phyloP scores from a whole-genome alignment of 305 asterid genomes.

The Rubia tinctorum region DNA sequence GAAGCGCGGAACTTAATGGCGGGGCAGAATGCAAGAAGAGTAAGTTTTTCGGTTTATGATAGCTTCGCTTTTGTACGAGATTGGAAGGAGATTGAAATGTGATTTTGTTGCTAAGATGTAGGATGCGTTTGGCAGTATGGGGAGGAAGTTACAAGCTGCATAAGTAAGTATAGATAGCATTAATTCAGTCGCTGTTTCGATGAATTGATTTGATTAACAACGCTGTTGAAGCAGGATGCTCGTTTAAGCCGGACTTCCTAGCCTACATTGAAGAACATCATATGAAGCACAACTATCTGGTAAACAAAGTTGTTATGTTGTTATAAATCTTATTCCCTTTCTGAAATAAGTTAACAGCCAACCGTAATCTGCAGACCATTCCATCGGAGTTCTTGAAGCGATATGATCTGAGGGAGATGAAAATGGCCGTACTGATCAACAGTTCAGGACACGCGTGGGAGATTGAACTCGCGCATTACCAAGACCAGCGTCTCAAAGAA shows the following conservation, averaged over 20 bases:
- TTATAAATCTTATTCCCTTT: neutral
- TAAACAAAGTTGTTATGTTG: neutral
- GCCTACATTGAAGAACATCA: neutral
- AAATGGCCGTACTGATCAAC: neutral
- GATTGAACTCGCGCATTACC: neutral
- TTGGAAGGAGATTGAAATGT: neutral
- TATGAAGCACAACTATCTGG: slow-evolving; percentile 3
- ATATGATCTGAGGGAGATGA: neutral
- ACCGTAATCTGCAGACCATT: neutral
- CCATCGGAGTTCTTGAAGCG: neutral
- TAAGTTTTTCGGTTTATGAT: neutral
- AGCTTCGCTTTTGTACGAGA: too few species aligned
- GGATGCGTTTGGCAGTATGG: neutral
- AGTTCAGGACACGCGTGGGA: neutral
- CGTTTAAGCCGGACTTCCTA: neutral
- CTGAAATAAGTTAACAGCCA: neutral
- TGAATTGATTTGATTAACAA: neutral
- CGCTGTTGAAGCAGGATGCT: neutral
- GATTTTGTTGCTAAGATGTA: neutral
- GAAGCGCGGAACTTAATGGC: neutral
- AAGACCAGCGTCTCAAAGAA: neutral
- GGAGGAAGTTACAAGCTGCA: neutral
- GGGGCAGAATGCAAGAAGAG: neutral
- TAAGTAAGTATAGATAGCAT: neutral
- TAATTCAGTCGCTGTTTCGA: neutral